These are phyloP conservation scores for Comarum palustre DNA, from an alignment of 306 rosid genomes.

Conservation along the genomic window DNA sequence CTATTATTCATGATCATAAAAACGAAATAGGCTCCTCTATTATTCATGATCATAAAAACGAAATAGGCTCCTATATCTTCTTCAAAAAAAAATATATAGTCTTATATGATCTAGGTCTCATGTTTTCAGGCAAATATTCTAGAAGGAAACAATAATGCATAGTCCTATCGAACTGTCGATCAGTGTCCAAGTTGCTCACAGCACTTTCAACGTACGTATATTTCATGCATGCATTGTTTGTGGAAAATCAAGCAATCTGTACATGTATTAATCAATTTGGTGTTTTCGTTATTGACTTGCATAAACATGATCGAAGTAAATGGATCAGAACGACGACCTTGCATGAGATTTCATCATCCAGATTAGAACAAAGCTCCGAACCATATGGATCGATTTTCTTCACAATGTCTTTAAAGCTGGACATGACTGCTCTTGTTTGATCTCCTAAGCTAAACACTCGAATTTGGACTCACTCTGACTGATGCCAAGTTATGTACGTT, in stretches of 20 bases:
- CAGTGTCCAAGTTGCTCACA: not conserved
- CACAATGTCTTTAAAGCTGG: not conserved
- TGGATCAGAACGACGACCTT: slow-evolving; percentile 1
- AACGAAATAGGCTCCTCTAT: no score
- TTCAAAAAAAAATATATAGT: no score
- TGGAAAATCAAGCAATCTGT: no score
- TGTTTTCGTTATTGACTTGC: not conserved
- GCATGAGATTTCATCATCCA: not conserved
- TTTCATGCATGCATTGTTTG: not conserved
- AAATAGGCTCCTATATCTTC: no score
- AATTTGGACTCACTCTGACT: not conserved
- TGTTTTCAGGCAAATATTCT: no score
- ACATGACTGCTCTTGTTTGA: not conserved
- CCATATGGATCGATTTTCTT: not conserved
- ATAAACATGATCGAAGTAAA: not conserved
- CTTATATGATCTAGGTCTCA: not conserved
- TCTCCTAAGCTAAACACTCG: not conserved
- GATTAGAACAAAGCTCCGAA: not conserved
- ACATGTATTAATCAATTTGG: not conserved
- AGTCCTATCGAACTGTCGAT: no score
- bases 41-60: no score
- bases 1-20: no score
- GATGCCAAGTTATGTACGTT: not conserved
- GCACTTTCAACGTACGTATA: not conserved
- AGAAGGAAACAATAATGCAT: not conserved